Base-by-base conservation (phyloP, 2,329 filamentous ascomycete species). In the Arachnomyces sp. region DNA sequence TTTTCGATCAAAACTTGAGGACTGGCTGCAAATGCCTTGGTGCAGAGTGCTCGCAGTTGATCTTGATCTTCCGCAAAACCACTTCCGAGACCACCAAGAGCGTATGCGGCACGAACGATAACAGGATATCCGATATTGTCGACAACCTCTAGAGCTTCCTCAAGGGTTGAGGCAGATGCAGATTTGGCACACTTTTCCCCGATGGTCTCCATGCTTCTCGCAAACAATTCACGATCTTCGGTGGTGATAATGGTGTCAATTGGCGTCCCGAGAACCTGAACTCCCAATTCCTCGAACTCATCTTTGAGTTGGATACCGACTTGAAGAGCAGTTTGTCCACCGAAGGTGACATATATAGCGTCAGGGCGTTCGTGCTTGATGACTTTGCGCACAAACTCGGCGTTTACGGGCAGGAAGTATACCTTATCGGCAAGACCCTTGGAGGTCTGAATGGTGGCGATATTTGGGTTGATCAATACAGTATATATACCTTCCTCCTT, bases 401-500 rank as follows among this genome's bases (percentile, higher is more conserved):
- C 85, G 46, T 89, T 96, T 60, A 98, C 92, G 1, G 92, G 92
- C 32, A 96, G 73, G 74, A 96, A 98, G 69, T 96, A 98, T 38
- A 98, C 92, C 73, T 96, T 96, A 66, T 98, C 92, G 11, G 92
- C 92, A 39, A 98, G 73, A 49, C 92, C 92, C 69, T 95, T 95
- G 39, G 92, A 96, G 3, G 92, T 98, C 65, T 98, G 92, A 47
- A 96, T 96, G 1, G 92, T 98, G 51, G 92, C 92, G 61, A 98
- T 96, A 62, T 98, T 98, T 43, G 92, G 92, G 69, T 98, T 98
- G 75, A 98, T 96, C 48, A 98, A 73, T 48, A 98, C 83, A 3
- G 92, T 95, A 72, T 95, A 96, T 55, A 96, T 95, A 45, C 89
- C 90, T 67, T 96, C 92, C 63, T 96, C 85, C 68, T 96, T 96